Evolutionary conservation across 2,329 filamentous ascomycete species (phyloP).

Genomic region (Colletotrichum cereale): DNA sequence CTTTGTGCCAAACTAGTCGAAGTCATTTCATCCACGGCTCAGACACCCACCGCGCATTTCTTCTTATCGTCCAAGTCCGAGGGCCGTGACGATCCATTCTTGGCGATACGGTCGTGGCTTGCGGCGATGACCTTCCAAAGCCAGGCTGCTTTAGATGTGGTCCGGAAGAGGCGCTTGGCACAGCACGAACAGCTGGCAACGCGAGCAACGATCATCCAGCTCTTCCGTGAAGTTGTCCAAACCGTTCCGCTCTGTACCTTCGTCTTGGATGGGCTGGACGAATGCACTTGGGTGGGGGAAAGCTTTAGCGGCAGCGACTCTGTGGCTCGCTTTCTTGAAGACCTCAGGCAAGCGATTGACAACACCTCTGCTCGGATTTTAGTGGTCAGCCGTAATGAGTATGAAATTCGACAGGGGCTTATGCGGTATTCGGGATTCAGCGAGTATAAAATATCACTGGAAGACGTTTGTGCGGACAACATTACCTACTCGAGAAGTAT

Average conservation of each 20-base stretch:
- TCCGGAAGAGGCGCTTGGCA: constrained; percentile 5
- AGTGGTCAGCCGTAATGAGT: constrained; percentile 45
- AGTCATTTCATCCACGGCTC: constrained; percentile 23
- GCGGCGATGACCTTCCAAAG: constrained; percentile 40
- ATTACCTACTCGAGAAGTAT: constrained; percentile 44
- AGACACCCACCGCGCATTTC: constrained; percentile 44
- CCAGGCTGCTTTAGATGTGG: constrained; percentile 38
- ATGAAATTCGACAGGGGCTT: constrained; percentile 43
- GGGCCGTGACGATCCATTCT: constrained; percentile 45
- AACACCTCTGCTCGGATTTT: constrained; percentile 42
- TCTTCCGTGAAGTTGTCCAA: constrained; percentile 41
- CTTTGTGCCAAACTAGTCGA: constrained; percentile 48
- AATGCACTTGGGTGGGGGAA: constrained; percentile 44
- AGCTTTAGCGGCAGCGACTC: neutral
- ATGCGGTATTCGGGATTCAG: neutral
- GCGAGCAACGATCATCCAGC: constrained; percentile 26
- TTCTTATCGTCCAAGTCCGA: constrained; percentile 49
- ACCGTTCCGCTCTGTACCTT: constrained; percentile 42
- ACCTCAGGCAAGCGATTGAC: constrained; percentile 12
- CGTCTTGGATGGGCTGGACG: constrained; percentile 52
- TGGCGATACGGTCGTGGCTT: constrained; percentile 49
- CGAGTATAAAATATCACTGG: constrained; percentile 41
- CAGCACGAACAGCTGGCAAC: constrained; percentile 38
- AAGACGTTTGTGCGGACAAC: constrained; percentile 46
- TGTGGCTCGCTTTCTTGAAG: constrained; percentile 40